phyloP scores from a whole-genome alignment of 331 rosid genomes.

The Arachis monticola region DNA sequence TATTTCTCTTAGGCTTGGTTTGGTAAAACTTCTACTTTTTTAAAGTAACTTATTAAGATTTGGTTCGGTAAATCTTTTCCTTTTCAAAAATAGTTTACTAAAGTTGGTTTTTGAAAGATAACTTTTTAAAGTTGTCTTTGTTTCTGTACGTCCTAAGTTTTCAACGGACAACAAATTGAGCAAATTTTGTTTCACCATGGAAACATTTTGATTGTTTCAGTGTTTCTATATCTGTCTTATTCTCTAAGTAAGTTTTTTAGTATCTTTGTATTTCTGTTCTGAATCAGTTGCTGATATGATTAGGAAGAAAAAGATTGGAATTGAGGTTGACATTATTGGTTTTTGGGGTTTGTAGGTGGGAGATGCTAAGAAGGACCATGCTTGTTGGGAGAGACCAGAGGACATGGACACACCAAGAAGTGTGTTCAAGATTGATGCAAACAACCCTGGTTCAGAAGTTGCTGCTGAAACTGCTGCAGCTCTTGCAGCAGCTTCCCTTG shows the following conservation, averaged over 20 bases:
- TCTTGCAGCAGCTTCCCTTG: slow-evolving; percentile 92
- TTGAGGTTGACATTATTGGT: neutral
- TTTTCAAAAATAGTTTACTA: too few species aligned
- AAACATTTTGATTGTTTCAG: too few species aligned
- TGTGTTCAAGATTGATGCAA: slow-evolving; percentile 73
- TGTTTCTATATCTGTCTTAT: too few species aligned
- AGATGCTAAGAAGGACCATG: slow-evolving; percentile 84
- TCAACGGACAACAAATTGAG: too few species aligned
- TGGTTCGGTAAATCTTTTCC: too few species aligned
- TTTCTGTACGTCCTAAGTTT: too few species aligned
- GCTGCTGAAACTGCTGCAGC: slow-evolving; percentile 99
- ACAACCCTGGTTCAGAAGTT: slow-evolving; percentile 87
- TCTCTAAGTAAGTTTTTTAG: neutral
- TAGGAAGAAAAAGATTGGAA: neutral
- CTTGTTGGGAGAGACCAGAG: slow-evolving; percentile 99
- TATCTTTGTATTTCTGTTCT: neutral
- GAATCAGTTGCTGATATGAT: neutral
- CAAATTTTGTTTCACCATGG: too few species aligned
- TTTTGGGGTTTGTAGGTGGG: slow-evolving; percentile 67
- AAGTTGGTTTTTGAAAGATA: too few species aligned
- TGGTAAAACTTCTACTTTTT: too few species aligned
- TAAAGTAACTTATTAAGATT: too few species aligned
- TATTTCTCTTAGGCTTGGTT: too few species aligned
- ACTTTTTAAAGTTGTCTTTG: too few species aligned
- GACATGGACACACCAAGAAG: slow-evolving; percentile 95